A percentile compares a stretch with the other conserved stretches of the same genome.
Evolutionary conservation across 331 rosid genomes (phyloP).

Genomic region (Pyracantha coccinea): DNA sequence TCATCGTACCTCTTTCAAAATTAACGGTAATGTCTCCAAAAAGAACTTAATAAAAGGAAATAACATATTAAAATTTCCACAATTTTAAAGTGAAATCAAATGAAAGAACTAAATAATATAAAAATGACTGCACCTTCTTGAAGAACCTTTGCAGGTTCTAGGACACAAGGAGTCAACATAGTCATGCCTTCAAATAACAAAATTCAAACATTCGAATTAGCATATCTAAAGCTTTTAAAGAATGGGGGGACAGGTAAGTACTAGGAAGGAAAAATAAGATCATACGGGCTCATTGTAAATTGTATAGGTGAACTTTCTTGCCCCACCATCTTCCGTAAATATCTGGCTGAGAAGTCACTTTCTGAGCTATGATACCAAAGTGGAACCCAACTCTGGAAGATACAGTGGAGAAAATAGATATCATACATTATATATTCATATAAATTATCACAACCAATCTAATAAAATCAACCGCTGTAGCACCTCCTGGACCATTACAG

Average conservation of each 20-base stretch:
- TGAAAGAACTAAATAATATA: constrained; percentile 3
- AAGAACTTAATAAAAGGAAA: neutral
- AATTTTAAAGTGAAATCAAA: neutral
- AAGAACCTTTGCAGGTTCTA: constrained; percentile 44
- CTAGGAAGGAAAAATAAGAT: neutral
- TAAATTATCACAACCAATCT: neutral
- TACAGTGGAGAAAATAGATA: neutral
- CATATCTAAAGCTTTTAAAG: neutral
- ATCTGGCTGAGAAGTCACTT: constrained; percentile 61
- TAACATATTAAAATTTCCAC: neutral
- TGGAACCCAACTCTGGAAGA: constrained; percentile 66
- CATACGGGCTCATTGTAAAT: constrained; percentile 75
- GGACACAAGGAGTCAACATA: constrained; percentile 71
- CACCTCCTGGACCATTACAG: neutral
- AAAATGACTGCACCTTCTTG: constrained; percentile 48
- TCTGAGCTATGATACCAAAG: constrained; percentile 72
- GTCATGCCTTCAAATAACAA: constrained; percentile 45
- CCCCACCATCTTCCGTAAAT: constrained; percentile 55
- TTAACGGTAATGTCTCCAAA: neutral
- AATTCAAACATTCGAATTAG: constrained; percentile 4
- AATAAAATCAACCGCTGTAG: neutral
- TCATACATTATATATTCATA: neutral
- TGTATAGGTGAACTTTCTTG: constrained; percentile 52
- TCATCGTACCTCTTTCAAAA: neutral
- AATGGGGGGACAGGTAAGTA: neutral